These are phyloP conservation scores for Cryphonectria nitschkei DNA, from an alignment of 2,329 filamentous ascomycete genomes.

Conservation along the genomic window DNA sequence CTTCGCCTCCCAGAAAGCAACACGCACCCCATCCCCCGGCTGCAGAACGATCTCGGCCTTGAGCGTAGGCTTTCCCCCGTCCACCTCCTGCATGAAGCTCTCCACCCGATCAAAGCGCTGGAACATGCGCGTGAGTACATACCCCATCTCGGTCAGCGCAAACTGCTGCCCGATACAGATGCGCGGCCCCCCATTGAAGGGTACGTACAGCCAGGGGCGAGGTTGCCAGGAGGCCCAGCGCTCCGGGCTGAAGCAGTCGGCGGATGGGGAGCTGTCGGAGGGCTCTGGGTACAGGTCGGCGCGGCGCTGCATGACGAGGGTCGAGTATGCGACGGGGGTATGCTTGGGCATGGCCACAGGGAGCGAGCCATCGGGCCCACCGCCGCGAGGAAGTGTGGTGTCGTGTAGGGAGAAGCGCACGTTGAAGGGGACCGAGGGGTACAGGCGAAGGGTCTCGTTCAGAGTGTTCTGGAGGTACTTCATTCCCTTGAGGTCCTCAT, in stretches of 20 bases:
- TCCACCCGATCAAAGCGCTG: conserved; percentile 71
- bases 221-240: conserved; percentile 68
- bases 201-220: conserved; percentile 71
- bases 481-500: conserved; percentile 57
- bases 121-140: conserved; percentile 72
- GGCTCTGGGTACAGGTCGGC: conserved; percentile 61
- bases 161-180: conserved; percentile 84
- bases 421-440: conserved; percentile 72
- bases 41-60: conserved; percentile 64
- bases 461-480: conserved; percentile 34
- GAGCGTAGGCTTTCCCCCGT: conserved; percentile 56
- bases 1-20: conserved; percentile 57
- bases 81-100: conserved; percentile 58
- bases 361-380: conserved; percentile 62
- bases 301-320: conserved; percentile 75
- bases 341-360: conserved; percentile 71
- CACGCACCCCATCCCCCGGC: conserved; percentile 61
- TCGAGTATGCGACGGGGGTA: conserved; percentile 67
- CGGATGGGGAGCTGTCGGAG: conserved; percentile 49
- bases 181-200: conserved; percentile 74
- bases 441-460: conserved; percentile 33
- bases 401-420: conserved; percentile 72
- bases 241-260: conserved; percentile 64
- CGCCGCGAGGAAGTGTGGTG: conserved; percentile 74
- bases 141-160: conserved; percentile 75